phyloP scores from a whole-genome alignment of 371 early-diverging fungal genomes.

The Haplosporangium sp. region DNA sequence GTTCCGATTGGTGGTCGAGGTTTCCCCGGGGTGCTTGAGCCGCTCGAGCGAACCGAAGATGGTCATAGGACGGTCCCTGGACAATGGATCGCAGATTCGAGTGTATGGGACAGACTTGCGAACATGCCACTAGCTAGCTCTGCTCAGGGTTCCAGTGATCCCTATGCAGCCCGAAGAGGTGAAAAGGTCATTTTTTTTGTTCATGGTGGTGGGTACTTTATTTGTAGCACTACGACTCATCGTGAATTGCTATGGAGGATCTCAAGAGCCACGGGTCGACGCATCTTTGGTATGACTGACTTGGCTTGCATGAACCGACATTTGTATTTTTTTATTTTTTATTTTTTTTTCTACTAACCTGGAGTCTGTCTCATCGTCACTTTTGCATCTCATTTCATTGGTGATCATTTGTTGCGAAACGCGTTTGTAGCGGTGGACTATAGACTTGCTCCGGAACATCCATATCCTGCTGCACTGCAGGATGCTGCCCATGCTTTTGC shows the following conservation, averaged over 20 bases:
- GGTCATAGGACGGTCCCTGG: constrained; percentile 30
- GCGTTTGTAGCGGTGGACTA: constrained; percentile 55
- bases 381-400: not conserved
- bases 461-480: constrained; percentile 57
- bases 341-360: not conserved
- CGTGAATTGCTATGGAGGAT: constrained; percentile 67
- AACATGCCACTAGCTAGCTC: constrained; percentile 27
- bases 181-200: constrained; percentile 69
- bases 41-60: constrained; percentile 23
- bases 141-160: constrained; percentile 28
- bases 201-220: constrained; percentile 76
- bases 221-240: constrained; percentile 71
- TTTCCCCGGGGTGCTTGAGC: constrained; percentile 22
- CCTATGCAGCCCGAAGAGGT: constrained; percentile 45
- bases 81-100: constrained; percentile 39
- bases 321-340: not conserved
- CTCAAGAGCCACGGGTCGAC: constrained; percentile 60
- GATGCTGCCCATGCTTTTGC: constrained; percentile 55
- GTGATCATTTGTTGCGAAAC: not conserved
- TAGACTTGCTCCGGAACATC: constrained; percentile 56
- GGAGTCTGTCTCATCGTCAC: not conserved
- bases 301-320: not conserved
- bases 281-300: constrained; percentile 60
- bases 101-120: constrained; percentile 35
- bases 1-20: constrained; percentile 27